Percentiles rank a stretch among this genome's conserved stretches.
Evolutionary conservation across 768 basidiomycete species (phyloP).

Genomic region (Tylopilus vinaceipallidus): DNA sequence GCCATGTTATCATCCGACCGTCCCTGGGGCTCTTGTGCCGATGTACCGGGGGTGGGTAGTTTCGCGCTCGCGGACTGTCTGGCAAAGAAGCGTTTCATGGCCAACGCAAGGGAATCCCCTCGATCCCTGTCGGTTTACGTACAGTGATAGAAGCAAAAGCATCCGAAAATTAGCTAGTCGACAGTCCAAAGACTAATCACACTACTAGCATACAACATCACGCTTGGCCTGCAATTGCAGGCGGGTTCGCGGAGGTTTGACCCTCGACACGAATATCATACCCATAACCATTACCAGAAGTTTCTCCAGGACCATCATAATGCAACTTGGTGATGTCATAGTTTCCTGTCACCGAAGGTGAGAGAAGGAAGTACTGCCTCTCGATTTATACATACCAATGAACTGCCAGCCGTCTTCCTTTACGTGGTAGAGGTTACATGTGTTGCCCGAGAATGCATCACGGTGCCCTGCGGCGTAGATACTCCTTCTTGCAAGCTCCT

Average conservation of each 20-base stretch:
- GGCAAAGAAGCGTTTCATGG: conserved; percentile 35
- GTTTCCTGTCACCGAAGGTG: conserved; percentile 56
- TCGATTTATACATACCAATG: conserved; percentile 59
- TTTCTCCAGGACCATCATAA: conserved; percentile 81
- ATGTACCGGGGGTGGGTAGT: neutral
- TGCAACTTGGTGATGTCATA: conserved; percentile 90
- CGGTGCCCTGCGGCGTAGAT: conserved; percentile 98
- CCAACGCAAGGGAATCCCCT: neutral
- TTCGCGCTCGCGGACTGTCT: conserved; percentile 17
- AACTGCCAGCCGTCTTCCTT: conserved; percentile 95
- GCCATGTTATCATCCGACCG: conserved; percentile 6
- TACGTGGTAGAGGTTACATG: conserved; percentile 94
- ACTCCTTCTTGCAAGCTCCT: conserved; percentile 88
- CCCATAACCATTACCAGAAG: conserved; percentile 75
- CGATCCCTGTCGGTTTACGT: neutral
- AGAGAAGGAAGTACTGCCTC: conserved; percentile 7
- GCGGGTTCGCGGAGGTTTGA: conserved; percentile 51
- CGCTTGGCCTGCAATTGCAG: conserved; percentile 32
- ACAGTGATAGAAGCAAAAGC: neutral
- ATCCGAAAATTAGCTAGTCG: conserved; percentile 3
- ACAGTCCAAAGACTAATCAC: conserved; percentile 11
- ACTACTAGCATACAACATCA: conserved; percentile 28
- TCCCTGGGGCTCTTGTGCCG: neutral
- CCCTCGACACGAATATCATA: conserved; percentile 71
- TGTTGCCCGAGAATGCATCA: conserved; percentile 95